A percentile compares a stretch with the other conserved stretches of the same genome.
Conservation (phyloP, 208 protist genomes). For the Angomonas ambiguus region DNA sequence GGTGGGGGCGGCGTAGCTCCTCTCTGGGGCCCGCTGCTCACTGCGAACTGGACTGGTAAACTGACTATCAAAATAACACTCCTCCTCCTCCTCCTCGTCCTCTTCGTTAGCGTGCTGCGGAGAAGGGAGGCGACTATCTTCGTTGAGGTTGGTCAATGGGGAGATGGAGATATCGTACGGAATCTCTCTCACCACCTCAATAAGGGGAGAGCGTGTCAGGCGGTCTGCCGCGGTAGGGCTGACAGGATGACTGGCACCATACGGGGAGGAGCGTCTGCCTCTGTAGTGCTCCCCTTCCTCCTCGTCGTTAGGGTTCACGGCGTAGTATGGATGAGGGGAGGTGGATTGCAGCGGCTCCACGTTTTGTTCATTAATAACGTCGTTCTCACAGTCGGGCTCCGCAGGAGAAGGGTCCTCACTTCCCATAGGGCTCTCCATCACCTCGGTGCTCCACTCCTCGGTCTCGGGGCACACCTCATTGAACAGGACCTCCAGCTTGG, state of each 20-base stretch:
- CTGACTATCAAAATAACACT: conserved; percentile 1
- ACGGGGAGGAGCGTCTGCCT: neutral
- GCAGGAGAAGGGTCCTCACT: neutral
- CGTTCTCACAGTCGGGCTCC: neutral
- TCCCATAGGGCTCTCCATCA: neutral
- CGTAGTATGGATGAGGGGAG: neutral
- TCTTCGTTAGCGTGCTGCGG: neutral
- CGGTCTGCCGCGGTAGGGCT: neutral
- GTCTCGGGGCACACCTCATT: neutral
- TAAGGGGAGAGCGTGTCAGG: neutral
- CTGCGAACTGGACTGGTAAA: neutral
- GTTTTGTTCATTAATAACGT: no score
- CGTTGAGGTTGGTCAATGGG: conserved; percentile 6
- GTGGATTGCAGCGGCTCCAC: neutral
- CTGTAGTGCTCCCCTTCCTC: neutral
- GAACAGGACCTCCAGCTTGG: neutral
- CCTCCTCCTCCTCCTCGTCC: neutral
- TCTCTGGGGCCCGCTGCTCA: neutral
- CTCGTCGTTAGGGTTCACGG: neutral
- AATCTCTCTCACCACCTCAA: neutral
- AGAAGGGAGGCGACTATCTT: no score
- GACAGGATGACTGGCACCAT: neutral
- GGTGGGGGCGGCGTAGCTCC: conserved; percentile 4
- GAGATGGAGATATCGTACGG: conserved; percentile 20
- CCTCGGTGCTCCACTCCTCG: conserved; percentile 2